Base-by-base conservation (phyloP, 1,284 basidiomycete genomes). In the Malassezia equina region DNA sequence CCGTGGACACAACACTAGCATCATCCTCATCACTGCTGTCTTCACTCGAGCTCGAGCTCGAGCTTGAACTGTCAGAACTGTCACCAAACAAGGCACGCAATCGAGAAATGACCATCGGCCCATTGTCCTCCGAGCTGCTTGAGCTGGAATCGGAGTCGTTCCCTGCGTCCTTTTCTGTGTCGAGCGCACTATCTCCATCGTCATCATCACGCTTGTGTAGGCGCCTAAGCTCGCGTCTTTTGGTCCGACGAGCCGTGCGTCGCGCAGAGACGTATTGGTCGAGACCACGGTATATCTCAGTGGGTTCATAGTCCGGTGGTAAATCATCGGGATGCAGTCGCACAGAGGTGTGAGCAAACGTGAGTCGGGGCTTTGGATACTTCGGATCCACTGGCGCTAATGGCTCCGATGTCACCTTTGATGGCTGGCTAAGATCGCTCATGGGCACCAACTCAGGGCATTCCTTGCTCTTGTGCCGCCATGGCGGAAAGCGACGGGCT, bases 41-140 rank as follows among this genome's bases (percentile, higher is more conserved):
- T 12, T 31, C 41, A 3, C 46, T 50, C 15, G 55, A 58, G 25
- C 36, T 39, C 25, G 55, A 63, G n/a, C 55, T 58, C 2, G 64
- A 65, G 51, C 59, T 60, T 42, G 62, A 61, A 27, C 43, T 53
- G 24, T 47, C 55, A 8, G 58, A 61, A n/a, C 48, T 54, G 17
- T 51, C 52, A n/a, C 69, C 70, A 43, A 73, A 73, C 44, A 73
- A 65, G 23, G 71, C 69, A 32, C 64, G 61, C n/a, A 73, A 39
- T 17, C 70, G 60, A 3, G 69, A 62, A 17, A 73, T 65, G 9
- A 42, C 53, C 24, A 28, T 62, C 62, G 34, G 69, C 48, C 39
- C 66, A 62, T 17, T 62, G 55, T 61, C 66, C 45, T 63, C 56
- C 9, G 63, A 61, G 44, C 60, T 60, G 25, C 41, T 42, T 28